phyloP scores from a whole-genome alignment of 2,329 filamentous ascomycete genomes.

The Saccharata proteae region DNA sequence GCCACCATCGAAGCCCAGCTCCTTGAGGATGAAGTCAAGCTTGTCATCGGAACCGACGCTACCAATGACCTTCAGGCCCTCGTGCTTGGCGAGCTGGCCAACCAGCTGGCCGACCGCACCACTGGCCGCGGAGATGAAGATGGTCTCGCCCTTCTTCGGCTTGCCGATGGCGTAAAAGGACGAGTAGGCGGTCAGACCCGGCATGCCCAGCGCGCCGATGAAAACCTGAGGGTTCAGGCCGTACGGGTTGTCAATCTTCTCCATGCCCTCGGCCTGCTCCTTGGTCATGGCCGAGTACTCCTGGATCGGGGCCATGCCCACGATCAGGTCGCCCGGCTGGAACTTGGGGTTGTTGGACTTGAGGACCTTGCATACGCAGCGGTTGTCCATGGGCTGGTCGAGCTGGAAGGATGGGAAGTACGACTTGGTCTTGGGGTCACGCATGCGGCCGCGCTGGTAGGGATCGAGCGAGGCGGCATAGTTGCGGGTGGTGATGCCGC shows the following conservation, averaged over 20 bases:
- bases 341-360: slow-evolving; percentile 55
- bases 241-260: slow-evolving; percentile 57
- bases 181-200: slow-evolving; percentile 62
- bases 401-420: slow-evolving; percentile 54
- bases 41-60: slow-evolving; percentile 72
- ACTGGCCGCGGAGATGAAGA: slow-evolving; percentile 69
- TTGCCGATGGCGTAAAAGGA: slow-evolving; percentile 64
- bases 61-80: slow-evolving; percentile 68
- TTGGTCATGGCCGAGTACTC: slow-evolving; percentile 54
- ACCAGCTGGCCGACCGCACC: slow-evolving; percentile 76
- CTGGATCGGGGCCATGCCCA: slow-evolving; percentile 45
- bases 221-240: slow-evolving; percentile 55
- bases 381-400: slow-evolving; percentile 52
- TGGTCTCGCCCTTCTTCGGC: slow-evolving; percentile 66
- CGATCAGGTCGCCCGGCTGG: slow-evolving; percentile 54
- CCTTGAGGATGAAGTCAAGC: slow-evolving; percentile 58
- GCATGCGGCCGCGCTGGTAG: slow-evolving; percentile 74
- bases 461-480: slow-evolving; percentile 71
- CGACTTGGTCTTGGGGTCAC: slow-evolving; percentile 49
- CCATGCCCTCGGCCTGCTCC: slow-evolving; percentile 30
- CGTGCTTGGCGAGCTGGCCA: slow-evolving; percentile 70
- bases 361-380: slow-evolving; percentile 54
- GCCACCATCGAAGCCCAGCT: slow-evolving; percentile 58
- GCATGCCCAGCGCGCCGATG: slow-evolving; percentile 67
- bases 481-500: slow-evolving; percentile 58